Evolutionary conservation across 495 filamentous ascomycete species (phyloP), one percentile per base, ranked within the genome.

Genomic region (Copromyces sp.): DNA sequence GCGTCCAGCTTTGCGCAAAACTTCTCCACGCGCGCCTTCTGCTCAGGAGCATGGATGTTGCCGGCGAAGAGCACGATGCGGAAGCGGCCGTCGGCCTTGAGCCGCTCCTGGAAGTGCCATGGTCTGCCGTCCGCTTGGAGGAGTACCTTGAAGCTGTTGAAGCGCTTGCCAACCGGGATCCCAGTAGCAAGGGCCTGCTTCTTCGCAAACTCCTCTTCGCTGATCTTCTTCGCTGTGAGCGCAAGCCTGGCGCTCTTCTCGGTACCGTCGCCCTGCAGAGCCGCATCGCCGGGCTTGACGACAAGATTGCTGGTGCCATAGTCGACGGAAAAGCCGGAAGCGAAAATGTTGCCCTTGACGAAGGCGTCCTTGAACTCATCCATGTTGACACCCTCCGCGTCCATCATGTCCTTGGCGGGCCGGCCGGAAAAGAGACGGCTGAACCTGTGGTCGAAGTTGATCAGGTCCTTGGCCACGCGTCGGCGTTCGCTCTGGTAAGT

Each of bases 401-500:
- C 82, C 77, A 83, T 79, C 59, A 83, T 37, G 44, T 83, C 83
- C 74, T 82, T 83, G 35, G 82, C 84, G 8, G 85, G 83, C 0
- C 79, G 78, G 0, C 82, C 84, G 0, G 82, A 83, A 69, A 86
- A 86, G 5, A 87, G 74, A 32, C 78, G 73, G 16, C 86, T 87
- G 76, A 90, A 90, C 39, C 82, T 84, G 69, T 88, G 87, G 77
- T 94, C 92, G 75, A 94, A 94, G 24, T 87, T 87, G 65, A 94
- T 91, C 17, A 95, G 84, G 70, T 92, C 88, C 69, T 92, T 84
- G 4, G 92, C 92, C 32, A 94, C 86, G 7, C 83, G 84, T 20
- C 89, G 87, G 4, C 93, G 86, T 76, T 94, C 93, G 2, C 83
- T 82, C 74, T 92, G 84, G 82, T 95, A 95, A 9, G 90, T 94